These are phyloP conservation scores for Aspergillus ibericus DNA, from an alignment of 2,329 filamentous ascomycete species.

Conservation along the genomic window DNA sequence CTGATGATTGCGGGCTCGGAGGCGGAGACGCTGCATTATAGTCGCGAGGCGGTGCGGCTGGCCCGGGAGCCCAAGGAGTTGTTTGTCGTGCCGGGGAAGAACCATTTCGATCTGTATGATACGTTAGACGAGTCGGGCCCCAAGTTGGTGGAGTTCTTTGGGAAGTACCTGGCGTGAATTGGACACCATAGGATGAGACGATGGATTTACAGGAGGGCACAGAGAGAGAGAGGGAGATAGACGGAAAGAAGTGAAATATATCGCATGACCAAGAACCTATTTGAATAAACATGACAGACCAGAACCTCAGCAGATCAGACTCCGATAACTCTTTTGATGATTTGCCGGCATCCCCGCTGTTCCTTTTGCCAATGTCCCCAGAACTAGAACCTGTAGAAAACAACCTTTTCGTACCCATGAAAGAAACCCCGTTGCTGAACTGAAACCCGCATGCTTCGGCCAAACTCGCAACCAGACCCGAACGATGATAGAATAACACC, in stretches of 20 bases:
- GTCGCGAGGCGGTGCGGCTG: constrained; percentile 19
- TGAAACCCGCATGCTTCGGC: constrained; percentile 13
- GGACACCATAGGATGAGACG: not conserved
- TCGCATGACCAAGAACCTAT: constrained; percentile 5
- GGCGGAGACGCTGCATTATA: constrained; percentile 26
- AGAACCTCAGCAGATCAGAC: constrained; percentile 23
- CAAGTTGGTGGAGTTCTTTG: constrained; percentile 11
- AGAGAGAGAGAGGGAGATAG: not conserved
- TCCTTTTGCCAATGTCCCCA: constrained; percentile 19
- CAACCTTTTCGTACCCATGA: constrained; percentile 16
- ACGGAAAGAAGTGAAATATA: constrained; percentile 1
- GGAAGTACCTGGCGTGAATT: not conserved
- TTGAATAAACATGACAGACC: constrained; percentile 11
- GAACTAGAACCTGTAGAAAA: constrained; percentile 9
- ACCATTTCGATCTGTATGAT: constrained; percentile 31
- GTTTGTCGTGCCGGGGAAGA: constrained; percentile 22
- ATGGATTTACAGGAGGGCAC: not conserved
- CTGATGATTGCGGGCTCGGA: constrained; percentile 27
- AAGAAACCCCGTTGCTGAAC: constrained; percentile 11
- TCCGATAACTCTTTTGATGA: constrained; percentile 27
- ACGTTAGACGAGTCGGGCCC: constrained; percentile 20
- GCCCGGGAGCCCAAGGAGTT: constrained; percentile 31
- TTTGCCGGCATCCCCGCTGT: constrained; percentile 21
- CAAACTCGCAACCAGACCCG: constrained; percentile 20
- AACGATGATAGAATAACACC: constrained; percentile 20